Evolutionary conservation across 768 basidiomycete genomes (phyloP).

Genomic region (Xerocomellus intermedius): DNA sequence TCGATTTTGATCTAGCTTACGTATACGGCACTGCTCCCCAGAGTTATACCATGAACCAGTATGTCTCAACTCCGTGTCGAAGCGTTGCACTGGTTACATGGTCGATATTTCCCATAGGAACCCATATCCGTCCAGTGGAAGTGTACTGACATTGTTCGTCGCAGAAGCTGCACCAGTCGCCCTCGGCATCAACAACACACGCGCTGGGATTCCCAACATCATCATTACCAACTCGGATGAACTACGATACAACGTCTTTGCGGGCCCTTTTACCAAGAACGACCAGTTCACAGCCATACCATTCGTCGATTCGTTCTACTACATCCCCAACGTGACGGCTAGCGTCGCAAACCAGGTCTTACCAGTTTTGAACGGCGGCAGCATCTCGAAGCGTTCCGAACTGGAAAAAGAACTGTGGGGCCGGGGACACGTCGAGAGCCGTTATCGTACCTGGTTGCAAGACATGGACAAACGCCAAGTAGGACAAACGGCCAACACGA

Average conservation of each 20-base stretch:
- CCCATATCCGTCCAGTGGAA: conserved; percentile 61
- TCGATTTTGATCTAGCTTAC: conserved; percentile 59
- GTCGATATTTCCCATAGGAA: conserved; percentile 35
- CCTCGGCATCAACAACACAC: conserved; percentile 61
- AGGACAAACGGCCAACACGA: conserved; percentile 33
- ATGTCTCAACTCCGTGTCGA: conserved; percentile 13
- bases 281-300: conserved; percentile 78
- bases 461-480: conserved; percentile 45
- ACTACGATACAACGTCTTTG: conserved; percentile 64
- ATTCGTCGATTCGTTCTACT: conserved; percentile 63
- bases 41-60: conserved; percentile 69
- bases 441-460: conserved; percentile 56
- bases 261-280: conserved; percentile 74
- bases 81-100: background rate
- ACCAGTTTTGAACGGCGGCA: conserved; percentile 47
- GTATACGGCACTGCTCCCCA: conserved; percentile 73
- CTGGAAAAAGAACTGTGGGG: conserved; percentile 30
- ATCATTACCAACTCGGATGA: conserved; percentile 65
- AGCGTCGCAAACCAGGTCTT: conserved; percentile 53
- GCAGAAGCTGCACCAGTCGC: conserved; percentile 52
- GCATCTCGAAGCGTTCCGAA: conserved; percentile 16
- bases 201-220: conserved; percentile 56
- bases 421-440: conserved; percentile 48
- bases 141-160: conserved; percentile 58
- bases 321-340: conserved; percentile 53